Evolutionary conservation across 495 filamentous ascomycete genomes (phyloP), one percentile per base, ranked within the genome.

Genomic region (Cetradonia linearis): DNA sequence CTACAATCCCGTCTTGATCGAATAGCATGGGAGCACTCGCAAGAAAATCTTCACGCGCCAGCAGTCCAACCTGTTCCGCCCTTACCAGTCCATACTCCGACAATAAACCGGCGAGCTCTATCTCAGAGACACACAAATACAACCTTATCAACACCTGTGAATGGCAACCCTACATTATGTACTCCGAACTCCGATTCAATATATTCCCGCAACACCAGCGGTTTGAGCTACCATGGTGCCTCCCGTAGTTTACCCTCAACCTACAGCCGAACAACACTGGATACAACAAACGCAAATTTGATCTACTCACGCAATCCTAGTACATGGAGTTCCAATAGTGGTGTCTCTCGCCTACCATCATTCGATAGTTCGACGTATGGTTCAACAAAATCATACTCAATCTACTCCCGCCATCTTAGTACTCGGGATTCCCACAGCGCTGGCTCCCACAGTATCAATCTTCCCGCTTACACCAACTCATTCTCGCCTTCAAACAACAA

Each of bases 261-360:
- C 3, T 60, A 63, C 40, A 63, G 57, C 40, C 58, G 33, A 5
- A 28, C 27, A 13, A 46, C 42, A 46, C 25, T 46, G 42, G 9
- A 46, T 25, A 46, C 42, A 25, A 53, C 27, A 20, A 50, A n/a
- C 13, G 10, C 36, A 6, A 30, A 54, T 34, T 53, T 54, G 30
- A 49, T 33, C 23, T 14, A 49, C 20, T 47, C 46, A 3, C 33
- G n/a, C 42, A 20, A 23, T 7, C 38, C 34, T 16, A 55, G 46
- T 28, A 61, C 62, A 38, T 18, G 48, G 34, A 63, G 57, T 48
- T 60, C 56, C 6, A 7, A 44, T 7, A 18, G 40, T n/a, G 3
- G 9, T 46, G 25, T 10, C 42, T 46, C 14, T 54, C 30, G 31
- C 16, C 54, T 50, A 4, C 59, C 57, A 25, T 63, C 62, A 7